phyloP scores from a whole-genome alignment of 805 yeast species.

The Alloascoidea hylecoeti region DNA sequence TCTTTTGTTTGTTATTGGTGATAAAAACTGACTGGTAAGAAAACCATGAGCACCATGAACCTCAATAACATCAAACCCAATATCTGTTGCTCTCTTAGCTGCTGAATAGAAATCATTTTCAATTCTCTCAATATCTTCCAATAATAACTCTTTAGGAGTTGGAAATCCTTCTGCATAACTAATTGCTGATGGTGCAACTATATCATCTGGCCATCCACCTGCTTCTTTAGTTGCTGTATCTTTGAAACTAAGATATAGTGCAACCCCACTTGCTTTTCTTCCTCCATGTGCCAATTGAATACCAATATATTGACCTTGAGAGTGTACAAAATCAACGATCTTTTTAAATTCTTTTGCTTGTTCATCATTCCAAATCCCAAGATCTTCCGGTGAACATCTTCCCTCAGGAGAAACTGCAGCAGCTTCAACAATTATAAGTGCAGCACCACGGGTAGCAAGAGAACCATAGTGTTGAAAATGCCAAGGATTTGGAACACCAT shows the following conservation, averaged over 20 bases:
- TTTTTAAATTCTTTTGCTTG: conserved; percentile 28
- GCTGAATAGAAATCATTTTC: conserved; percentile 27
- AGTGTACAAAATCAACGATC: conserved; percentile 27
- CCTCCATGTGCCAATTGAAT: conserved; percentile 45
- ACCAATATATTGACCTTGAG: conserved; percentile 27
- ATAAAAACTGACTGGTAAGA: conserved; percentile 32
- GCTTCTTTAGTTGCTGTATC: neutral
- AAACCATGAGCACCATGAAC: conserved; percentile 57
- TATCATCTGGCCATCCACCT: conserved; percentile 1
- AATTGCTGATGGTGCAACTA: neutral
- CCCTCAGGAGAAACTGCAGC: conserved; percentile 25
- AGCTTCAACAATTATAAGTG: conserved; percentile 32
- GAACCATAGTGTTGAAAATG: conserved; percentile 18
- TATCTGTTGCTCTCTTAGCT: conserved; percentile 33
- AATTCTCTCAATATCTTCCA: conserved; percentile 24
- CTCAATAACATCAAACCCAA: conserved; percentile 53
- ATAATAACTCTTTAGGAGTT: conserved; percentile 28
- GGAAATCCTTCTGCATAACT: conserved; percentile 6
- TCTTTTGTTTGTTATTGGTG: conserved; percentile 32
- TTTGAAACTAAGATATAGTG: conserved; percentile 8
- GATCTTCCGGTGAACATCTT: conserved; percentile 26
- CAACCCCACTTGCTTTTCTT: conserved; percentile 26
- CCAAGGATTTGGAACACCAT: neutral
- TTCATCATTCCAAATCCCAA: conserved; percentile 36
- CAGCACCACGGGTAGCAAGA: conserved; percentile 33